Evolutionary conservation across 1,284 basidiomycete species (phyloP).

Genomic region (Fistulinella cinereoalba): DNA sequence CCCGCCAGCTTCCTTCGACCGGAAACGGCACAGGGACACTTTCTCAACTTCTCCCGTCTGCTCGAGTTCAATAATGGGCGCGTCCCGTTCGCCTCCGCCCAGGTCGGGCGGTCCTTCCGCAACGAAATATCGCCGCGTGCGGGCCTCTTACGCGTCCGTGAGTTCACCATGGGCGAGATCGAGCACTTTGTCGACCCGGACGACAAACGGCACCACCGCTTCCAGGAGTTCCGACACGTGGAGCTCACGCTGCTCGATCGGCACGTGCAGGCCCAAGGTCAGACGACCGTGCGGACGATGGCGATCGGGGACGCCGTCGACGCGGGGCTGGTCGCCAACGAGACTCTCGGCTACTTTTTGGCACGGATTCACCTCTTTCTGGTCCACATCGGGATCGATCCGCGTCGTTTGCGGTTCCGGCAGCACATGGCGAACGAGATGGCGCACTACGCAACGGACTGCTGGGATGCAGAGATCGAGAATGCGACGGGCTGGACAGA

Average conservation of each 20-base stretch:
- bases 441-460: slow-evolving; percentile 99
- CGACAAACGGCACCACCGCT: slow-evolving; percentile 87
- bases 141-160: slow-evolving; percentile 93
- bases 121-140: slow-evolving; percentile 98
- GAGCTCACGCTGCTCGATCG: slow-evolving; percentile 81
- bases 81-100: slow-evolving; percentile 95
- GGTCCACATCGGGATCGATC: slow-evolving; percentile 89
- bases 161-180: slow-evolving; percentile 99
- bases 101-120: slow-evolving; percentile 95
- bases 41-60: slow-evolving; percentile 96
- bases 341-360: slow-evolving; percentile 97
- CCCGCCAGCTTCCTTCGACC: slow-evolving; percentile 82
- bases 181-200: slow-evolving; percentile 98
- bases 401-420: slow-evolving; percentile 83
- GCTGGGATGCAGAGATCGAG: slow-evolving; percentile 99
- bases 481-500: slow-evolving; percentile 97
- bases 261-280: slow-evolving; percentile 77
- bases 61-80: slow-evolving; percentile 98
- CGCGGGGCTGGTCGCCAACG: slow-evolving; percentile 87
- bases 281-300: slow-evolving; percentile 65
- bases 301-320: slow-evolving; percentile 89
- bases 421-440: slow-evolving; percentile 98
- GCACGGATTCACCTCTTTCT: slow-evolving; percentile 92
- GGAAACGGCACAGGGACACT: slow-evolving; percentile 98
- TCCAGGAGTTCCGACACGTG: slow-evolving; percentile 78